Evolutionary conservation across 805 yeast species (phyloP).

Genomic region (Nakazawaea peltata): DNA sequence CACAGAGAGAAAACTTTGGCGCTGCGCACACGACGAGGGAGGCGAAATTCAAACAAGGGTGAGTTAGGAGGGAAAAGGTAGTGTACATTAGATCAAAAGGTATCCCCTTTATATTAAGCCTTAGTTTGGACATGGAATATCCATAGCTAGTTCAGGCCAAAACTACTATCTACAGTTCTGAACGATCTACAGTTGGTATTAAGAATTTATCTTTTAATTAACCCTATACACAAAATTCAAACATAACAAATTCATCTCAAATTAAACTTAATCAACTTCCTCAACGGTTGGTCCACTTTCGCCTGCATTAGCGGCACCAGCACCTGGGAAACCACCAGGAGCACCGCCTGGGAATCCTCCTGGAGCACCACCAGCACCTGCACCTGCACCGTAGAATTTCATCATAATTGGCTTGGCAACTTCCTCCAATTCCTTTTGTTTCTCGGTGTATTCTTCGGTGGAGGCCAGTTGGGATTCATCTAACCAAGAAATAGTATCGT

Average conservation of each 20-base stretch:
- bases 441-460: slow-evolving; percentile 77
- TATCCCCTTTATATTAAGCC: too few species aligned
- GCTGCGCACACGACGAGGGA: too few species aligned
- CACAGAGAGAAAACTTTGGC: too few species aligned
- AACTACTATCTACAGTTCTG: too few species aligned
- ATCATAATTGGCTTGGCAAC: slow-evolving; percentile 89
- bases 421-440: slow-evolving; percentile 86
- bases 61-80: too few species aligned
- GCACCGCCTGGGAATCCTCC: slow-evolving; percentile 41
- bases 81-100: too few species aligned
- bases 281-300: slow-evolving; percentile 45
- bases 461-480: slow-evolving; percentile 82
- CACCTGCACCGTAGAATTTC: slow-evolving; percentile 85
- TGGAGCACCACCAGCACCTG: slow-evolving; percentile 61
- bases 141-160: too few species aligned
- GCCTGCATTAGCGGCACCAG: slow-evolving; percentile 30
- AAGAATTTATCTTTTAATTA: too few species aligned
- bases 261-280: slow-evolving; percentile 45
- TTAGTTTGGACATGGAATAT: too few species aligned
- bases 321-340: slow-evolving; percentile 33
- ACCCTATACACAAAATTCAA: neutral
- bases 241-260: neutral
- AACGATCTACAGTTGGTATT: too few species aligned
- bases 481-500: slow-evolving; percentile 76
- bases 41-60: too few species aligned